These are phyloP conservation scores for Mortierella sp. DNA, from an alignment of 371 early-diverging fungal genomes.

Conservation along the genomic window DNA sequence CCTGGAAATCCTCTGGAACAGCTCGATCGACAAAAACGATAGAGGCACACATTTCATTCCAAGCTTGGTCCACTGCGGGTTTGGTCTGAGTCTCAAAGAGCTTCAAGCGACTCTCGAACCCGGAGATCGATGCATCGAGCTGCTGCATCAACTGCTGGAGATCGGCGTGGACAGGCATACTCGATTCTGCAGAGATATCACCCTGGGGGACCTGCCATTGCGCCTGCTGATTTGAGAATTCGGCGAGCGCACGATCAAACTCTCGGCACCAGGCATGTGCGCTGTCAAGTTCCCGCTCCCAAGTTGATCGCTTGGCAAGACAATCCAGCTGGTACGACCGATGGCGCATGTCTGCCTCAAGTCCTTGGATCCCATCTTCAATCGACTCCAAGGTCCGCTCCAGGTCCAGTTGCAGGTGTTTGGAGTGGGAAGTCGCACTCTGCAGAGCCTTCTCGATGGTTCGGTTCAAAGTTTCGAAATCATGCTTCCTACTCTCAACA, in stretches of 20 bases:
- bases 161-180: not conserved
- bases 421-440: conserved; percentile 33
- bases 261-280: conserved; percentile 29
- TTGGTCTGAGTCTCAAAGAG: conserved; percentile 19
- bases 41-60: conserved; percentile 25
- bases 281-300: conserved; percentile 29
- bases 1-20: conserved; percentile 25
- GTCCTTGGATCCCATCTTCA: conserved; percentile 22
- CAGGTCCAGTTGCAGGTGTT: conserved; percentile 22
- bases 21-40: conserved; percentile 19
- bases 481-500: conserved; percentile 26
- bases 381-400: conserved; percentile 30
- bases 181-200: not conserved
- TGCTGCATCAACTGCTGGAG: not conserved
- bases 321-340: conserved; percentile 23
- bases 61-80: conserved; percentile 24
- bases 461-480: conserved; percentile 14
- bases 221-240: conserved; percentile 22
- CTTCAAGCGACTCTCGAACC: conserved; percentile 29
- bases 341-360: conserved; percentile 27
- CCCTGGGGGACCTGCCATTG: conserved; percentile 19
- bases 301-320: conserved; percentile 26
- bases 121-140: conserved; percentile 19
- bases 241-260: conserved; percentile 6
- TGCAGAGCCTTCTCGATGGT: conserved; percentile 11